Evolutionary conservation across 345 rosid species (phyloP).

Genomic region (Bruguiera sexangula): DNA sequence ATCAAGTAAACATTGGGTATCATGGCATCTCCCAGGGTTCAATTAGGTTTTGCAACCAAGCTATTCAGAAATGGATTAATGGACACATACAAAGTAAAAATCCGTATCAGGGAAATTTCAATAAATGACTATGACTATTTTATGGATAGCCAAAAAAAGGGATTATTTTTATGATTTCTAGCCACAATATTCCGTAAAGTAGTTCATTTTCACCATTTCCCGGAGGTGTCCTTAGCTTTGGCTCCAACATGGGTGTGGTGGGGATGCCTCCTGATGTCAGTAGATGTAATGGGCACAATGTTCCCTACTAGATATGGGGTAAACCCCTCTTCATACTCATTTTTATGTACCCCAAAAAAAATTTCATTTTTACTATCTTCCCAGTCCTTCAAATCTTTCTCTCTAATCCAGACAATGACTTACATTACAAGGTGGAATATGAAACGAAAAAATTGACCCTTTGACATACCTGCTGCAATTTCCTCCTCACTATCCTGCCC

Average conservation of each 20-base stretch:
- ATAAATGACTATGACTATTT: no score
- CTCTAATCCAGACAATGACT: not conserved
- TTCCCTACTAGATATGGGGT: no score
- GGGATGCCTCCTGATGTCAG: no score
- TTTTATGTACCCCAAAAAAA: no score
- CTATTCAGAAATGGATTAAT: not conserved
- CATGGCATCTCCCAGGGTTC: not conserved
- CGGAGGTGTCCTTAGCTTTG: no score
- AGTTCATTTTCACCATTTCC: not conserved
- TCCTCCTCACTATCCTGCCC: constrained; percentile 43
- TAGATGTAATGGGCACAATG: no score
- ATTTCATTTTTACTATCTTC: not conserved
- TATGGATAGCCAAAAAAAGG: no score
- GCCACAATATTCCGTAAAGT: not conserved
- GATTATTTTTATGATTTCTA: not conserved
- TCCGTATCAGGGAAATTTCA: not conserved
- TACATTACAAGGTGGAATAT: not conserved
- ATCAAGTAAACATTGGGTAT: not conserved
- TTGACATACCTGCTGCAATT: constrained; percentile 40
- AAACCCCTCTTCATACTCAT: no score
- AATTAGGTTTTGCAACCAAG: not conserved
- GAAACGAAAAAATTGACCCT: not conserved
- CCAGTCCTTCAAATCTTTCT: not conserved
- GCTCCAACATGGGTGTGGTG: no score
- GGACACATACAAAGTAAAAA: not conserved